Base-by-base conservation (phyloP, 2,329 filamentous ascomycete genomes). In the Knoxdaviesia capensis region DNA sequence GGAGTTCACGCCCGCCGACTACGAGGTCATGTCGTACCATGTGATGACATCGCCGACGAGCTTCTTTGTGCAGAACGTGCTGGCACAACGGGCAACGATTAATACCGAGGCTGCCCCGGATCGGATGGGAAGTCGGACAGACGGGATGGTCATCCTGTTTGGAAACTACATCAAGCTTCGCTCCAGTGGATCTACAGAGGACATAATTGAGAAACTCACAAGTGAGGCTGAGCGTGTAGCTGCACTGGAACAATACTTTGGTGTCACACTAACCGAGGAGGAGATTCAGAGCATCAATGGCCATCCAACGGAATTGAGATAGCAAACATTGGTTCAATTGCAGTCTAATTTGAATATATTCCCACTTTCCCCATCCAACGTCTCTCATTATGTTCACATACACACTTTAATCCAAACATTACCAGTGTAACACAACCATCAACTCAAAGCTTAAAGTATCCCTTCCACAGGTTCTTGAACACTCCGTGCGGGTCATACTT, bases 251-350 rank as follows among this genome's bases (percentile, higher is more conserved):
- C 60, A 60, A 47, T 65, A 63, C 48, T 75, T 74, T 48, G 57
- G 53, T 6, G 62, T 77, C 39, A 51, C 56, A 34, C 52, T 77
- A 32, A 59, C 50, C 1, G 53, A 57, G 6, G 54, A 58, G 43
- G 70, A 76, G 48, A 58, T 57, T 39, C 54, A 51, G 34, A 68
- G 62, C 0, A 74, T 76, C 44, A 54, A 48, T 9, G 66, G 66
- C 1, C 42, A 55, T 37, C 40, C 50, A 5, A 57, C 45, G 3
- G 51, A 51, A 40, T 43, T 53, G 34, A 20, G 20, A 20, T 20
- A 20, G 20, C 20, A 20, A 20, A 20, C 20, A 20, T 3, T 20
- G 3, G 20, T 20, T 20, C 20, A 20, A 20, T 20, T 20, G 20
- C 3, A 20, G 20, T 20, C 2, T 20, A 38, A 36, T 3, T 36